Base-by-base conservation (phyloP, 768 basidiomycete species). In the Trametes coccinea region DNA sequence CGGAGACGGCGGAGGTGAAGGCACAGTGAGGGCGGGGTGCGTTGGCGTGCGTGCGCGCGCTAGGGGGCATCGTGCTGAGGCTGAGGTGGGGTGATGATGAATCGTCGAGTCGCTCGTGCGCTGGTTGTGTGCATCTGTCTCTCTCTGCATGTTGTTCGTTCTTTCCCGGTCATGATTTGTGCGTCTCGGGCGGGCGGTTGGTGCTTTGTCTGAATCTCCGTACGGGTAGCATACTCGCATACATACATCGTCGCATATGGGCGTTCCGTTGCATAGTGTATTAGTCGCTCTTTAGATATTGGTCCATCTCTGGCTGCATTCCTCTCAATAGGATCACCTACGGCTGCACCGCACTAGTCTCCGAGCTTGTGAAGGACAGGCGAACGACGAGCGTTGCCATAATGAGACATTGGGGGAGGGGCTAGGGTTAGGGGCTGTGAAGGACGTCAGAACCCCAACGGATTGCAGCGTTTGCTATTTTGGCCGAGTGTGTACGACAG, bases 361-460 rank as follows among this genome's bases (percentile, higher is more conserved):
- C 10, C 34, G 34, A n/a, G n/a, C n/a, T n/a, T 10, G 34, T 29
- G 45, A 5, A 46, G 45, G 2, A n/a, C n/a, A n/a, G 5, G 39
- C 51, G 51, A 53, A 40, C 39, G 51, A 53, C 53, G 41, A 44
- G 40, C 41, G 29, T 53, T 53, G 27, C 53, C 41, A 48, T 8
- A 41, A 8, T 33, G 53, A 46, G 56, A 57, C 17, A 11, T 62
- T 48, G 60, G 60, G 60, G 52, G 31, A 48, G 41, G 44, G 43
- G 22, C 22, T 56, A 45, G 40, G 49, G 43, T 55, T 50, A 56
- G 39, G 51, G 47, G 48, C 57, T 14, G 48, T 14, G 31, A 13
- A 13, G 39, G 41, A 63, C 62, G 62, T 63, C 62, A 63, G 57
- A 63, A 55, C 62, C 62, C 62, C 62, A 63, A 63, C 56, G 62